Evolutionary conservation across 176 grass and related monocot species (phyloP).

Genomic region (Oryza officinalis): DNA sequence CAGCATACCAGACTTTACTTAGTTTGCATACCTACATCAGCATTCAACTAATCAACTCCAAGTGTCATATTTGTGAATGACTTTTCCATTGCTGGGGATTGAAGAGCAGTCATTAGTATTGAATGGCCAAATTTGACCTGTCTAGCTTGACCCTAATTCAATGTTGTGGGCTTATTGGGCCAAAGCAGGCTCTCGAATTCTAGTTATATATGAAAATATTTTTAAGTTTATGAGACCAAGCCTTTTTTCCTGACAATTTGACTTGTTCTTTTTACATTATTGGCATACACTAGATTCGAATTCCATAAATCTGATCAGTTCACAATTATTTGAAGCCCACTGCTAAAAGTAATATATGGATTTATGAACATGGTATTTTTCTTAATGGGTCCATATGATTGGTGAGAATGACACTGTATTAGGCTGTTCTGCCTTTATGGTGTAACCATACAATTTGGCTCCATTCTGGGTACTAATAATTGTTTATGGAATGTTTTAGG

Average conservation of each 20-base stretch:
- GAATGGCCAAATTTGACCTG: constrained; percentile 7
- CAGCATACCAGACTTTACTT: not conserved
- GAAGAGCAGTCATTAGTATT: not conserved
- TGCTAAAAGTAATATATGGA: not conserved
- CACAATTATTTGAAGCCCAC: not conserved
- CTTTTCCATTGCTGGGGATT: not conserved
- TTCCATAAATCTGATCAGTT: not conserved
- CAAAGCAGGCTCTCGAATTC: not conserved
- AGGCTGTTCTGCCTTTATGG: not conserved
- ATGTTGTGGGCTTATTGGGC: not conserved
- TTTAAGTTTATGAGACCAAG: not conserved
- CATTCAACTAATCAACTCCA: not conserved
- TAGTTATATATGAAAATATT: not conserved
- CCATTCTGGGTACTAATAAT: not conserved
- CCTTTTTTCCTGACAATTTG: not conserved
- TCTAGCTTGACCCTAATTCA: not conserved
- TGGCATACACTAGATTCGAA: not conserved
- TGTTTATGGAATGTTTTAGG: not conserved
- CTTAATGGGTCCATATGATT: not conserved
- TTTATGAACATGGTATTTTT: not conserved
- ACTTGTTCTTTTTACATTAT: not conserved
- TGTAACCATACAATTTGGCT: not conserved
- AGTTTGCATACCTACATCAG: constrained; percentile 7
- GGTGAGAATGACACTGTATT: not conserved
- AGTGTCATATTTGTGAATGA: constrained; percentile 7